A percentile compares a stretch with the other conserved stretches of the same genome.
Conservation (phyloP, 2,329 filamentous ascomycete genomes). For the Stemphylium beticola region DNA sequence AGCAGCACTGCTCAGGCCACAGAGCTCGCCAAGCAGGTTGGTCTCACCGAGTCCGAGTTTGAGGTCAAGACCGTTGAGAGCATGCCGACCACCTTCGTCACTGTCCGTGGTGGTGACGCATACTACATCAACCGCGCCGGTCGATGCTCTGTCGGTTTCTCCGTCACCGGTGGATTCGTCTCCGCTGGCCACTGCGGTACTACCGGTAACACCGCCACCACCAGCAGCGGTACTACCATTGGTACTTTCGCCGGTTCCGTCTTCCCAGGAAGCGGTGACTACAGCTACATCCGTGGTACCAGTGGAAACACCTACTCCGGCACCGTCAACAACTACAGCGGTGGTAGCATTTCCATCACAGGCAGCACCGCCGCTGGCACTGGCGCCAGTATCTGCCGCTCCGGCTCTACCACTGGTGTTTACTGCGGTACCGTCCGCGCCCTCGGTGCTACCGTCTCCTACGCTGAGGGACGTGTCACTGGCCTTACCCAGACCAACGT, state of each 20-base stretch:
- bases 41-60: constrained; percentile 47
- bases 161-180: constrained; percentile 52
- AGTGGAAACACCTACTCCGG: constrained; percentile 41
- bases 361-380: constrained; percentile 49
- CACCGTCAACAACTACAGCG: constrained; percentile 45
- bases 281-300: constrained; percentile 47
- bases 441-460: constrained; percentile 48
- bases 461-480: constrained; percentile 50
- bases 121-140: constrained; percentile 42
- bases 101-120: constrained; percentile 48
- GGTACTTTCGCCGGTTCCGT: constrained; percentile 49
- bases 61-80: constrained; percentile 45
- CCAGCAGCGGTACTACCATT: constrained; percentile 39
- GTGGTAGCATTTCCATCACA: constrained; percentile 42
- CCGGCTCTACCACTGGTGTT: constrained; percentile 52
- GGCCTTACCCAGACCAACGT: constrained; percentile 52
- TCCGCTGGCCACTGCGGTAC: constrained; percentile 51
- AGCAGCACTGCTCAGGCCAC: constrained; percentile 46
- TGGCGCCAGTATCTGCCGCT: constrained; percentile 51
- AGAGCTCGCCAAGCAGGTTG: constrained; percentile 47
- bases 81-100: constrained; percentile 47
- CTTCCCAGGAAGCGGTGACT: constrained; percentile 51
- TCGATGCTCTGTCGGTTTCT: constrained; percentile 52
- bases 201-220: constrained; percentile 41
- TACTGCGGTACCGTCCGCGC: constrained; percentile 49